phyloP scores from a whole-genome alignment of 805 yeast species.

The Yarrowia porcina region DNA sequence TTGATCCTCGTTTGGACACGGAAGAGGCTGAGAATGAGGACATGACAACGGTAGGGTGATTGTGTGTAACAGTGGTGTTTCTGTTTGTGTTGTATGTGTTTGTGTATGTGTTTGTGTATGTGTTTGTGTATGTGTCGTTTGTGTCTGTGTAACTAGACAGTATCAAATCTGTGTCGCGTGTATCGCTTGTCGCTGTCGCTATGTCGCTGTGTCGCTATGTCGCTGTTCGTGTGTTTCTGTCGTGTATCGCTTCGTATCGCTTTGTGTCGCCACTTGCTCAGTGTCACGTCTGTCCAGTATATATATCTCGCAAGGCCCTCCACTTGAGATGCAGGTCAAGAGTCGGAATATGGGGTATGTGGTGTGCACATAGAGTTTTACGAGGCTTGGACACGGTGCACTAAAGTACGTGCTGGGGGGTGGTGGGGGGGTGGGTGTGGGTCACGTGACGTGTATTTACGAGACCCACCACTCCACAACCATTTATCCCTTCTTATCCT shows the following conservation, averaged over 20 bases:
- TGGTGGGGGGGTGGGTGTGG: no score
- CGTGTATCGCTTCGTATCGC: no score
- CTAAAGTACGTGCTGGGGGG: background rate
- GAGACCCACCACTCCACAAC: no score
- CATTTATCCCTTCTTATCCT: no score
- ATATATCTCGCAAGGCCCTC: no score
- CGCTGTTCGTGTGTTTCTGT: no score
- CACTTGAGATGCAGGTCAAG: constrained; percentile 6
- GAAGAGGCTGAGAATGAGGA: constrained; percentile 42
- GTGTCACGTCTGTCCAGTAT: no score
- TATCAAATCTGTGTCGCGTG: no score
- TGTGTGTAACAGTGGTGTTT: background rate
- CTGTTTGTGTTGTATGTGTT: background rate
- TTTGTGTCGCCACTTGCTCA: no score
- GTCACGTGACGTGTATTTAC: background rate
- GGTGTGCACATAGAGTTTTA: background rate
- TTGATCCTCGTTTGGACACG: constrained; percentile 40
- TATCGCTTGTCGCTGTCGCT: no score
- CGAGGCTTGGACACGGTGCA: background rate
- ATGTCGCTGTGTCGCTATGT: no score
- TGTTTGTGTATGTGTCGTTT: background rate
- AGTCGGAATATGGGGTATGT: constrained; percentile 18
- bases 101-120: background rate
- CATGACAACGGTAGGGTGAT: constrained; percentile 30
- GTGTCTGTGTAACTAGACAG: no score